A percentile compares a stretch with the other conserved stretches of the same genome.
These are phyloP conservation scores for Dactylis glomerata DNA, from an alignment of 176 grass and related monocot species.

Conservation along the genomic window DNA sequence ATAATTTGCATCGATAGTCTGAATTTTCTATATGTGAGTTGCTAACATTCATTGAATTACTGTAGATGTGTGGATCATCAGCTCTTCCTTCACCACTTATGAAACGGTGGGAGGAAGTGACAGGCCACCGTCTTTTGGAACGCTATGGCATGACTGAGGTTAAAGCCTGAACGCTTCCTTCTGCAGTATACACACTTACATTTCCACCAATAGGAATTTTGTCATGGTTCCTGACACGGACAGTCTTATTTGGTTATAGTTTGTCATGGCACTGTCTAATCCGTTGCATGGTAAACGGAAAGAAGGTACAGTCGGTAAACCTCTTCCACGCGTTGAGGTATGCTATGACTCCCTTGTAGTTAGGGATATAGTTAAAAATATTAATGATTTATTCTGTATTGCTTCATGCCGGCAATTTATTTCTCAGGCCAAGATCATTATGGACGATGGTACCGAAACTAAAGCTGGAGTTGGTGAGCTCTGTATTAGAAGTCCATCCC, in stretches of 20 bases:
- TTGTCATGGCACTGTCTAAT: slow-evolving; percentile 96
- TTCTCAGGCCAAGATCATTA: slow-evolving; percentile 81
- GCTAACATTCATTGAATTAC: slow-evolving; percentile 30
- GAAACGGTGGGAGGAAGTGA: slow-evolving; percentile 92
- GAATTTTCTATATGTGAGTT: background rate
- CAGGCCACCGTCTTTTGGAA: slow-evolving; percentile 83
- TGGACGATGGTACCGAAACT: slow-evolving; percentile 62
- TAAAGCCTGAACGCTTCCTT: slow-evolving; percentile 16
- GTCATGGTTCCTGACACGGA: slow-evolving; percentile 12
- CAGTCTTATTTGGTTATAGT: slow-evolving; percentile 49
- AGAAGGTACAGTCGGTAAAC: slow-evolving; percentile 85
- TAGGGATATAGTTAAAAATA: background rate
- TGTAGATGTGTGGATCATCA: slow-evolving; percentile 96
- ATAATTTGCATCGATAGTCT: background rate
- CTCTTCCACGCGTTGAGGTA: slow-evolving; percentile 89
- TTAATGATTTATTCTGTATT: slow-evolving; percentile 21
- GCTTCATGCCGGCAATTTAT: slow-evolving; percentile 13
- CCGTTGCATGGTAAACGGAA: slow-evolving; percentile 80
- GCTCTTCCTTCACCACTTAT: slow-evolving; percentile 92
- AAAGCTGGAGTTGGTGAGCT: slow-evolving; percentile 78
- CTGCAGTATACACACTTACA: background rate
- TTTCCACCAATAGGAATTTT: slow-evolving; percentile 1
- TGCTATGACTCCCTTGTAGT: slow-evolving; percentile 15
- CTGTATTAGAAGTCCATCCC: slow-evolving; percentile 87
- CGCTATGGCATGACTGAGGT: slow-evolving; percentile 99